Conservation (phyloP, 2,329 filamentous ascomycete genomes). For the Stromatinia cepivora region DNA sequence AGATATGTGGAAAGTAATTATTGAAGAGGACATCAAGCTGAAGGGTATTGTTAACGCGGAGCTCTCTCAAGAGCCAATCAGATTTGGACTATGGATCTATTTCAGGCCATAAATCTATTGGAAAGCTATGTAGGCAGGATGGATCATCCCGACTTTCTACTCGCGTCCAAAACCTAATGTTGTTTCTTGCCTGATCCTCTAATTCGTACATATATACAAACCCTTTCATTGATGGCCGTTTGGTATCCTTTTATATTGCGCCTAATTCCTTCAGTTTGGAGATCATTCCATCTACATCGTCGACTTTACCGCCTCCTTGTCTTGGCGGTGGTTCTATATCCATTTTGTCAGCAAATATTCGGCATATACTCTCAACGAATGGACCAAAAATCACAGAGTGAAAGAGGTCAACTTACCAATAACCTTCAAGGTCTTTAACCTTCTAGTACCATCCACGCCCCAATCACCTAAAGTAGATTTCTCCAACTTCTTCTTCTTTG, state of each 20-base stretch:
- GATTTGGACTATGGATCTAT: not conserved
- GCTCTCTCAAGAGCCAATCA: not conserved
- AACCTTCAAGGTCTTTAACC: slow-evolving; percentile 89
- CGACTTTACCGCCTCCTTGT: slow-evolving; percentile 94
- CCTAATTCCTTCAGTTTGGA: slow-evolving; percentile 93
- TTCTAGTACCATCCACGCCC: slow-evolving; percentile 70
- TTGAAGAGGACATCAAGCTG: too few relatives aligned
- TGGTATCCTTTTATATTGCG: slow-evolving; percentile 48
- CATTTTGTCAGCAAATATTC: slow-evolving; percentile 4
- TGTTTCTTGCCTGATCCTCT: slow-evolving; percentile 3
- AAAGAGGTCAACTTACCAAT: slow-evolving; percentile 56
- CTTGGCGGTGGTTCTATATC: slow-evolving; percentile 75
- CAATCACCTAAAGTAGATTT: slow-evolving; percentile 87
- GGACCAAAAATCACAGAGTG: not conserved
- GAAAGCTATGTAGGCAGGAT: not conserved
- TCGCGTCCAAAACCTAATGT: not conserved
- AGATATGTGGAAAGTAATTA: too few relatives aligned
- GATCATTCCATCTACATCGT: slow-evolving; percentile 94
- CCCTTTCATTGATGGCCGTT: slow-evolving; percentile 8
- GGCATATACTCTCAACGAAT: not conserved
- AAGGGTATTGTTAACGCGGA: not conserved
- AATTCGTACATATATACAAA: slow-evolving; percentile 21
- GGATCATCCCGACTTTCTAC: not conserved
- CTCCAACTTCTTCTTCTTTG: slow-evolving; percentile 98
- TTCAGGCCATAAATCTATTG: not conserved